These are phyloP conservation scores for Mortierella alpina DNA, from an alignment of 192 early-diverging fungal genomes.

Conservation along the genomic window DNA sequence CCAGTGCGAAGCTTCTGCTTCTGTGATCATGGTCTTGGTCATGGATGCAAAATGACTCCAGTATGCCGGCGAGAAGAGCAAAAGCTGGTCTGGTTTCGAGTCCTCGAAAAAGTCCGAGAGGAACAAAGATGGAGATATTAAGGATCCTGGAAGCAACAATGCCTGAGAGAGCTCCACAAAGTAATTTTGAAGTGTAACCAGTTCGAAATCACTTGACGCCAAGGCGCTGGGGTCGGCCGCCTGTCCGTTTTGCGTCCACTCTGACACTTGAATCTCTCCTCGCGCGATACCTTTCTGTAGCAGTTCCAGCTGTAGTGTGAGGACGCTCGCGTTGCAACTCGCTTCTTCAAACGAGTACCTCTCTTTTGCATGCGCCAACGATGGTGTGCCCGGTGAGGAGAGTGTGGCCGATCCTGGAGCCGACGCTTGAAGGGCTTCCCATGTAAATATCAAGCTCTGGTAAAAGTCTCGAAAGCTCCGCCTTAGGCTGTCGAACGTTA, in stretches of 20 bases:
- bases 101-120: slow-evolving; percentile 56
- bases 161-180: slow-evolving; percentile 26
- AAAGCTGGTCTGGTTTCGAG: slow-evolving; percentile 34
- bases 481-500: slow-evolving; percentile 45
- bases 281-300: slow-evolving; percentile 32
- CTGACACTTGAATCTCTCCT: slow-evolving; percentile 28
- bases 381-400: slow-evolving; percentile 36
- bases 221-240: not conserved
- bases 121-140: slow-evolving; percentile 21
- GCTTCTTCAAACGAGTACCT: slow-evolving; percentile 44
- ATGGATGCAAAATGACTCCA: slow-evolving; percentile 62
- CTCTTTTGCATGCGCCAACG: slow-evolving; percentile 25
- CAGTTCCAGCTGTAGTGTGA: slow-evolving; percentile 29
- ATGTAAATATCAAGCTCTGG: slow-evolving; percentile 24
- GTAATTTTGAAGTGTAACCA: slow-evolving; percentile 23
- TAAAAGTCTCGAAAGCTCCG: slow-evolving; percentile 52
- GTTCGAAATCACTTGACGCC: slow-evolving; percentile 42
- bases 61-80: slow-evolving; percentile 58
- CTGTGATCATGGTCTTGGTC: slow-evolving; percentile 49
- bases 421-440: slow-evolving; percentile 20
- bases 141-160: not conserved
- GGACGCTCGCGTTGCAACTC: slow-evolving; percentile 35
- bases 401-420: slow-evolving; percentile 51
- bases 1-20: slow-evolving; percentile 6
- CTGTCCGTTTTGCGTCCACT: slow-evolving; percentile 18